Conservation (phyloP, 2,329 filamentous ascomycete species). For the Penicillium sp. region DNA sequence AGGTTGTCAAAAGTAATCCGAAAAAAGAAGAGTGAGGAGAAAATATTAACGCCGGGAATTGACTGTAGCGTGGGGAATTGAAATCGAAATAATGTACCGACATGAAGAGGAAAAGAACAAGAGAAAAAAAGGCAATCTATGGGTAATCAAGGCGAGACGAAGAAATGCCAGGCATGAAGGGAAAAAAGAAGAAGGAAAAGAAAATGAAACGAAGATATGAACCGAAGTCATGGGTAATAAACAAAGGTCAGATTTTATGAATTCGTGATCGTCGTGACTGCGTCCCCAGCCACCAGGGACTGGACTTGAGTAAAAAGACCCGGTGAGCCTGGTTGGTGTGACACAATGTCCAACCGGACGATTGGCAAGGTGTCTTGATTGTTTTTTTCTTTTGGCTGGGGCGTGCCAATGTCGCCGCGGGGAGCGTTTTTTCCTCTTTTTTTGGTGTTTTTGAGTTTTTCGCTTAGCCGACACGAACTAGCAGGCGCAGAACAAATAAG, state of each 20-base stretch:
- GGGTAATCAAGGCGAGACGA: conserved; percentile 35
- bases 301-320: conserved; percentile 7
- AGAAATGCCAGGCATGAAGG: conserved; percentile 38
- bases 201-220: conserved; percentile 38
- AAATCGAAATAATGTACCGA: conserved; percentile 34
- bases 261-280: conserved; percentile 41
- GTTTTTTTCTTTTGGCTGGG: conserved; percentile 18
- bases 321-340: conserved; percentile 8
- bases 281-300: conserved; percentile 19
- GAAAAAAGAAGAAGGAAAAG: conserved; percentile 28
- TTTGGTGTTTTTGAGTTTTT: conserved; percentile 31
- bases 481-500: conserved; percentile 29
- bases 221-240: conserved; percentile 32
- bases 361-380: conserved; percentile 4
- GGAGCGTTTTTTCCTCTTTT: conserved; percentile 34
- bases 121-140: conserved; percentile 38
- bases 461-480: conserved; percentile 26
- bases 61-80: conserved; percentile 22
- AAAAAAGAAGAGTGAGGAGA: conserved; percentile 18
- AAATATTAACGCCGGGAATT: conserved; percentile 17
- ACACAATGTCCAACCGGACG: conserved; percentile 1
- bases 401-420: conserved; percentile 28
- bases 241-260: conserved; percentile 27
- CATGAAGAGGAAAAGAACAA: conserved; percentile 29
- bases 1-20: background rate